phyloP scores from a whole-genome alignment of 305 asterid genomes.

The Fraxinus xanthoxyloides region DNA sequence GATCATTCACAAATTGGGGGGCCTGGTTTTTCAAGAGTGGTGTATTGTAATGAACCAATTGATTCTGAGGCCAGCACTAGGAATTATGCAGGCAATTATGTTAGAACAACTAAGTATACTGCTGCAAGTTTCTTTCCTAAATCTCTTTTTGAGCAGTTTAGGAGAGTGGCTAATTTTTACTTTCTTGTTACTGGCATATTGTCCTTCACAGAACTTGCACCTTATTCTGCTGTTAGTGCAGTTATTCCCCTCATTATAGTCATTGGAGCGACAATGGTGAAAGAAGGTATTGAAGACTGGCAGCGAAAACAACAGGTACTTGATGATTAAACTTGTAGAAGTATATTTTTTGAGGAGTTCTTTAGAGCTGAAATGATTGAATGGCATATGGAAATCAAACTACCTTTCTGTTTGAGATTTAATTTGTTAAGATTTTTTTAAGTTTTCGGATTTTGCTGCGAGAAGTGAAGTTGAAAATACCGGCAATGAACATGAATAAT shows the following conservation, averaged over 20 bases:
- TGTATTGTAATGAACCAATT: conserved; percentile 61
- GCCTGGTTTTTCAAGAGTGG: conserved; percentile 72
- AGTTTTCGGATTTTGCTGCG: not conserved
- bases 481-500: not conserved
- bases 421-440: not conserved
- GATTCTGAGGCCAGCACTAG: conserved; percentile 36
- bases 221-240: conserved; percentile 76
- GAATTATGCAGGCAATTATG: conserved; percentile 65
- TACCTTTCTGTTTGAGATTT: not conserved
- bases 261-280: conserved; percentile 76
- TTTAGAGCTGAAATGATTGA: not conserved
- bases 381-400: not conserved
- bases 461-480: not conserved
- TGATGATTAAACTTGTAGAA: not conserved
- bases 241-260: conserved; percentile 68
- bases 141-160: conserved; percentile 46
- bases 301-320: conserved; percentile 74
- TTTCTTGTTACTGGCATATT: conserved; percentile 70
- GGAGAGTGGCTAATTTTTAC: conserved; percentile 69
- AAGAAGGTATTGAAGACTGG: conserved; percentile 94
- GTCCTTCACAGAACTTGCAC: conserved; percentile 71
- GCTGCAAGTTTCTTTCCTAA: conserved; percentile 62
- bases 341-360: not conserved
- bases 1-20: conserved; percentile 84
- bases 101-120: conserved; percentile 77